phyloP scores from a whole-genome alignment of 2,329 filamentous ascomycete species.

The Parasarocladium wereldwijsianum region DNA sequence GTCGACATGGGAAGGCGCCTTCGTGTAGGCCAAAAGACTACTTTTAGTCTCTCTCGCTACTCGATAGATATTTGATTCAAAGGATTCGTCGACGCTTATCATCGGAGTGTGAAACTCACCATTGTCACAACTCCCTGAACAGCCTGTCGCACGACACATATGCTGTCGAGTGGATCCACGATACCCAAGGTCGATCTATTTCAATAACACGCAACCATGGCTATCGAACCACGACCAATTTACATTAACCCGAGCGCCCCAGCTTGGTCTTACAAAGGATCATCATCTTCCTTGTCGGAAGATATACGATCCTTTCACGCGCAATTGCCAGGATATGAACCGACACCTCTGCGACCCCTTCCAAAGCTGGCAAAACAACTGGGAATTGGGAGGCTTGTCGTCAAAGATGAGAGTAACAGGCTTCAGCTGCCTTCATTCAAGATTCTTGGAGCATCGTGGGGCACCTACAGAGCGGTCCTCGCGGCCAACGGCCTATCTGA shows the following conservation, averaged over 20 bases:
- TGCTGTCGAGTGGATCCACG: too few relatives aligned
- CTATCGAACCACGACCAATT: not conserved
- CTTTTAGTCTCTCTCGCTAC: too few relatives aligned
- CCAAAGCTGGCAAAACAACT: slow-evolving; percentile 38
- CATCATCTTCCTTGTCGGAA: too few relatives aligned
- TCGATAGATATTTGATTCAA: too few relatives aligned
- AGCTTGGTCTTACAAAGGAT: slow-evolving; percentile 1
- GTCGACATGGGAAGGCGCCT: too few relatives aligned
- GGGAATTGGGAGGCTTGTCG: slow-evolving; percentile 35
- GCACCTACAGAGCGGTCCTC: slow-evolving; percentile 41
- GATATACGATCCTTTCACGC: slow-evolving; percentile 34
- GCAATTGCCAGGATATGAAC: slow-evolving; percentile 38
- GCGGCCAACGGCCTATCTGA: slow-evolving; percentile 26
- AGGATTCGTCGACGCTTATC: too few relatives aligned
- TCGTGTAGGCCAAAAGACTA: too few relatives aligned
- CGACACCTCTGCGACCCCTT: slow-evolving; percentile 37
- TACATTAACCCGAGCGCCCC: slow-evolving; percentile 2
- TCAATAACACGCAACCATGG: too few relatives aligned
- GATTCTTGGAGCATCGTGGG: slow-evolving; percentile 68
- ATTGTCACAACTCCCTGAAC: too few relatives aligned
- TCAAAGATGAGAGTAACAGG: slow-evolving; percentile 56
- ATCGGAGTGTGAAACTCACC: too few relatives aligned
- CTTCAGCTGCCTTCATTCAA: slow-evolving; percentile 62
- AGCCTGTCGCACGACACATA: too few relatives aligned
- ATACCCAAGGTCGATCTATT: too few relatives aligned